Evolutionary conservation across 768 basidiomycete genomes (phyloP).

Genomic region (Scleroderma citrinum): DNA sequence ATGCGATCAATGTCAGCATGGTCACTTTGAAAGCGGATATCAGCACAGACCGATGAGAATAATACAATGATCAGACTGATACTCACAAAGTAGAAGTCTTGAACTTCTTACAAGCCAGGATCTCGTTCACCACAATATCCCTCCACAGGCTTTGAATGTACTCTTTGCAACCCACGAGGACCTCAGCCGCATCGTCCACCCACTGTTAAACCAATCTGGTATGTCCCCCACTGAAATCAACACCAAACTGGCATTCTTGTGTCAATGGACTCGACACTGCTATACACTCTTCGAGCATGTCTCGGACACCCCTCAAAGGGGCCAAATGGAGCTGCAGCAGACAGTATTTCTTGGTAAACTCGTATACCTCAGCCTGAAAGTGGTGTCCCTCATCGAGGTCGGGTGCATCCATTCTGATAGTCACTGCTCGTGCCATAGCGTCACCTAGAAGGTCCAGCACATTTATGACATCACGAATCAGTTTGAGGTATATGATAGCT

Average conservation of each 20-base stretch:
- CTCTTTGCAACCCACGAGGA: conserved; percentile 54
- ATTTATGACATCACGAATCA: conserved; percentile 65
- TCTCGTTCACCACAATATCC: conserved; percentile 56
- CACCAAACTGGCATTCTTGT: too few relatives aligned
- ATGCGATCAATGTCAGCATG: conserved; percentile 65
- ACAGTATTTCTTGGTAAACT: conserved; percentile 58
- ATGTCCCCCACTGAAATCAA: conserved; percentile 39
- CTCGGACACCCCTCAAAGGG: conserved; percentile 52
- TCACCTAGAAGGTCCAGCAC: conserved; percentile 53
- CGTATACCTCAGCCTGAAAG: conserved; percentile 16
- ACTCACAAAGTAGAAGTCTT: conserved; percentile 78
- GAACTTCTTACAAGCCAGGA: conserved; percentile 46
- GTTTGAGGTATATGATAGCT: conserved; percentile 69
- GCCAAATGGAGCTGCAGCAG: conserved; percentile 53
- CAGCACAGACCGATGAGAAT: too few relatives aligned
- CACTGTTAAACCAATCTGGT: conserved; percentile 23
- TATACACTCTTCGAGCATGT: conserved; percentile 52
- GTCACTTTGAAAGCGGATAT: conserved; percentile 40
- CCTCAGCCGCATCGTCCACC: conserved; percentile 48
- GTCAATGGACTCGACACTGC: conserved; percentile 54
- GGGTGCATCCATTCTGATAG: background rate
- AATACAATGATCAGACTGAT: conserved; percentile 12
- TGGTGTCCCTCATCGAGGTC: conserved; percentile 11
- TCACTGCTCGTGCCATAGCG: conserved; percentile 38
- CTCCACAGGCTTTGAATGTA: conserved; percentile 68